Evolutionary conservation across 2,329 filamentous ascomycete genomes (phyloP).

Genomic region (Botrytis deweyae): DNA sequence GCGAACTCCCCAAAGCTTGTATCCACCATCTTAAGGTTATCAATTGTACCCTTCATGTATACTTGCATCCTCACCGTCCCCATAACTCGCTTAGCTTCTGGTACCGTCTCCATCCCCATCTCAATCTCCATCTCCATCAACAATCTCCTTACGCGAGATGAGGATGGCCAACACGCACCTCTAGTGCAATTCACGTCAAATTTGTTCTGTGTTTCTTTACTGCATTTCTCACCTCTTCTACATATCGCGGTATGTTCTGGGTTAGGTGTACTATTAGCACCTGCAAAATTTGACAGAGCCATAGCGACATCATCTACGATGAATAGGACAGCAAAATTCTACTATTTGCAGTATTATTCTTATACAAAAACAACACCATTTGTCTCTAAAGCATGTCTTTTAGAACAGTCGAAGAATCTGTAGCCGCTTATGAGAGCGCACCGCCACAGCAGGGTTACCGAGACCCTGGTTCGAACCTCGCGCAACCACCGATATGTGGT

Average conservation of each 20-base stretch:
- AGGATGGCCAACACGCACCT: not conserved
- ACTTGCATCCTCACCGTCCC: not conserved
- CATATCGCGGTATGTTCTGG: no score
- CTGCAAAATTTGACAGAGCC: no score
- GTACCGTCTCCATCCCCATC: not conserved
- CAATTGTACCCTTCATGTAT: not conserved
- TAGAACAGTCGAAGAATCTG: not conserved
- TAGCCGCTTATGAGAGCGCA: not conserved
- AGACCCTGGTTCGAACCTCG: not conserved
- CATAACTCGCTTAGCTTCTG: not conserved
- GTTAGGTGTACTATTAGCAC: no score
- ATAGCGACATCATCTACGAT: no score
- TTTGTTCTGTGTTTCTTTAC: not conserved
- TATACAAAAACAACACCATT: not conserved
- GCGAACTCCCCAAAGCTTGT: not conserved
- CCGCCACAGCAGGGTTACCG: not conserved
- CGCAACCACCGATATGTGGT: not conserved
- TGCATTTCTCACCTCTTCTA: not conserved
- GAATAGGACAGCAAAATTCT: not conserved
- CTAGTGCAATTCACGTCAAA: not conserved
- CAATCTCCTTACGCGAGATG: not conserved
- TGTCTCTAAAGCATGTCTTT: not conserved
- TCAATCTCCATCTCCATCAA: not conserved
- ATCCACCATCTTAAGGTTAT: not conserved
- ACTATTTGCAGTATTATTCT: no score